phyloP scores from a whole-genome alignment of 2,329 filamentous ascomycete genomes.

The Cryphonectria naterciae region DNA sequence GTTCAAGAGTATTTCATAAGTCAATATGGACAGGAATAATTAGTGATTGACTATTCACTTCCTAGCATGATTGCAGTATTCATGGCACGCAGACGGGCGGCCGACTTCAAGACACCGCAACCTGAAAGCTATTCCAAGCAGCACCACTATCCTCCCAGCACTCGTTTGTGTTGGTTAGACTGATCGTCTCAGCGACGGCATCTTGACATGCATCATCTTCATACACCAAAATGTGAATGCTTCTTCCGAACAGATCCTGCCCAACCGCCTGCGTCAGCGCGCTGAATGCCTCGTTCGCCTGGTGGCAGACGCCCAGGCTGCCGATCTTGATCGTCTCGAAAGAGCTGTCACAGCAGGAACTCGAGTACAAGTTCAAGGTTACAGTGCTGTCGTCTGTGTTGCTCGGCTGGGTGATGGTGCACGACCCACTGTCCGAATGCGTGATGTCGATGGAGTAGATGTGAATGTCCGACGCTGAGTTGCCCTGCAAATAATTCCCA shows the following conservation, averaged over 20 bases:
- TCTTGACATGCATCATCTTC: neutral
- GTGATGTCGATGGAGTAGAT: slow-evolving; percentile 1
- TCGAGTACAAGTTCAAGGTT: neutral
- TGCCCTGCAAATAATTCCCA: slow-evolving; percentile 5
- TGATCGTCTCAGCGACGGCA: neutral
- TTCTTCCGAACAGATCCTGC: neutral
- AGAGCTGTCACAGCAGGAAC: slow-evolving; percentile 4
- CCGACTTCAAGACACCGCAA: neutral
- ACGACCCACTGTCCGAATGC: neutral
- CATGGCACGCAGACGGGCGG: neutral
- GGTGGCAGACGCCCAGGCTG: neutral
- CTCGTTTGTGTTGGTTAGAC: neutral
- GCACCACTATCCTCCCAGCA: neutral
- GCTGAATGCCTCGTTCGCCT: slow-evolving; percentile 5
- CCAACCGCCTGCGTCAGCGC: neutral
- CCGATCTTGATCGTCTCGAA: slow-evolving; percentile 4
- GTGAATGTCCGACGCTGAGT: neutral
- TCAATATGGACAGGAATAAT: too few species aligned
- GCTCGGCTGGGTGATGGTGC: neutral
- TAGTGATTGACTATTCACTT: neutral
- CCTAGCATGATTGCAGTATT: neutral
- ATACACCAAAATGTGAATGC: slow-evolving; percentile 2
- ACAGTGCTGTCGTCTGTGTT: neutral
- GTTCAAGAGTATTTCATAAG: too few species aligned
- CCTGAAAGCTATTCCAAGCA: slow-evolving; percentile 1